Evolutionary conservation across 129 eudicot genomes (phyloP).

Genomic region (Mikania micrantha): DNA sequence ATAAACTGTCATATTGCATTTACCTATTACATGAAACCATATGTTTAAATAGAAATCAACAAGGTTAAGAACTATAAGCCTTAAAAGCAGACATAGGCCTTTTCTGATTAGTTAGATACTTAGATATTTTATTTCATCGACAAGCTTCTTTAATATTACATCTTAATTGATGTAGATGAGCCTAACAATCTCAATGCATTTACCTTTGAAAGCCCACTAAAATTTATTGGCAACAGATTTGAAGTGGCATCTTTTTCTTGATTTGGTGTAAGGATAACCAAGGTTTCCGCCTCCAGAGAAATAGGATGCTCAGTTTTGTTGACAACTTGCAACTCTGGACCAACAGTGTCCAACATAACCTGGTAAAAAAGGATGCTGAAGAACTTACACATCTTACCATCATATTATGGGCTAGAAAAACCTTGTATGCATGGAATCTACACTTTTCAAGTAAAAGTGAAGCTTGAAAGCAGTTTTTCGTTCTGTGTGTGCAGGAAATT

Average conservation of each 20-base stretch:
- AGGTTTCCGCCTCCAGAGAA: conserved; percentile 51
- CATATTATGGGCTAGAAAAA: neutral
- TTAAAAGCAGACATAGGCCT: neutral
- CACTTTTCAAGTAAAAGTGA: neutral
- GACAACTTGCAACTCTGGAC: conserved; percentile 76
- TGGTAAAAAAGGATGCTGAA: conserved; percentile 17
- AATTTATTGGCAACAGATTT: conserved; percentile 66
- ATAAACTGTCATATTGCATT: neutral
- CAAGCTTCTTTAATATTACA: neutral
- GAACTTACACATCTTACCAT: neutral
- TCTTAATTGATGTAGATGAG: neutral
- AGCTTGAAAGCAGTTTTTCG: neutral
- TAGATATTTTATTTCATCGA: neutral
- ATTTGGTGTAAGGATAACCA: conserved; percentile 57
- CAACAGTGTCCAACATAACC: conserved; percentile 96
- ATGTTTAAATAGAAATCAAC: neutral
- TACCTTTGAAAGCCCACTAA: conserved; percentile 65
- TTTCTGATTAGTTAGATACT: neutral
- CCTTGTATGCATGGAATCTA: neutral
- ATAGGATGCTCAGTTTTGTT: conserved; percentile 66
- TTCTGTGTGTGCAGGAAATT: neutral
- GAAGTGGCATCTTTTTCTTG: conserved; percentile 70
- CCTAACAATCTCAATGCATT: neutral
- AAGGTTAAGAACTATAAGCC: neutral
- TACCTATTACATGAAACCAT: neutral